phyloP scores from a whole-genome alignment of 176 grass and related monocot genomes.

The Chloris gayana region DNA sequence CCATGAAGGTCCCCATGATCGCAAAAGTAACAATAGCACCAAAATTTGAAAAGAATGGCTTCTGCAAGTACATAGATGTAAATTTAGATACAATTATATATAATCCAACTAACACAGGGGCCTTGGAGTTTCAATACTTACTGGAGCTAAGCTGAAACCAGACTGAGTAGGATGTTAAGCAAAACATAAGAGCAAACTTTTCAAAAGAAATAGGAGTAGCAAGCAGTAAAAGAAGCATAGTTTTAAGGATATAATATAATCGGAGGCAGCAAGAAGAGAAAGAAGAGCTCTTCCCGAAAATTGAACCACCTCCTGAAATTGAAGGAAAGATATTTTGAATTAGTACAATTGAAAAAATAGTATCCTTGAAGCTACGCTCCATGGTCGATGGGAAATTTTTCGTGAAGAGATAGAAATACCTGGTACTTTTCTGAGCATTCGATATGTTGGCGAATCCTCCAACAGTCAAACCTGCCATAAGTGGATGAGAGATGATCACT shows the following conservation, averaged over 20 bases:
- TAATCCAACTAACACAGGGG: neutral
- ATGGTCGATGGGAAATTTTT: too few species aligned
- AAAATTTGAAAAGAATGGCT: constrained; percentile 96
- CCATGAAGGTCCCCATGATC: constrained; percentile 91
- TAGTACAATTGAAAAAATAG: too few species aligned
- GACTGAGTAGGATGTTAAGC: constrained; percentile 83
- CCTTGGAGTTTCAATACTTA: constrained; percentile 51
- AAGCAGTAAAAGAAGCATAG: constrained; percentile 3
- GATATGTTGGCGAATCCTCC: constrained; percentile 90
- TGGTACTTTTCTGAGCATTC: constrained; percentile 76
- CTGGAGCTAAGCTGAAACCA: constrained; percentile 83
- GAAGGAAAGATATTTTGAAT: too few species aligned
- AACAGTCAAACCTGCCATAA: constrained; percentile 72
- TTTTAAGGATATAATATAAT: constrained; percentile 98
- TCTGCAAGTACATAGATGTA: constrained; percentile 40
- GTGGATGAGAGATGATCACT: neutral
- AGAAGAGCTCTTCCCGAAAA: constrained; percentile 94
- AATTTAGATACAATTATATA: too few species aligned
- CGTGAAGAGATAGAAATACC: constrained; percentile 46
- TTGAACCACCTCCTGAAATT: constrained; percentile 87
- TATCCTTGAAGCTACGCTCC: too few species aligned
- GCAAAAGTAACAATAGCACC: constrained; percentile 95
- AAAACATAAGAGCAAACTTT: constrained; percentile 43
- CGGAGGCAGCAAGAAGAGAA: constrained; percentile 92
- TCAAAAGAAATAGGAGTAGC: constrained; percentile 35